phyloP scores from a whole-genome alignment of 1,139 yeast species.

The Meyerozyma guilliermondii region DNA sequence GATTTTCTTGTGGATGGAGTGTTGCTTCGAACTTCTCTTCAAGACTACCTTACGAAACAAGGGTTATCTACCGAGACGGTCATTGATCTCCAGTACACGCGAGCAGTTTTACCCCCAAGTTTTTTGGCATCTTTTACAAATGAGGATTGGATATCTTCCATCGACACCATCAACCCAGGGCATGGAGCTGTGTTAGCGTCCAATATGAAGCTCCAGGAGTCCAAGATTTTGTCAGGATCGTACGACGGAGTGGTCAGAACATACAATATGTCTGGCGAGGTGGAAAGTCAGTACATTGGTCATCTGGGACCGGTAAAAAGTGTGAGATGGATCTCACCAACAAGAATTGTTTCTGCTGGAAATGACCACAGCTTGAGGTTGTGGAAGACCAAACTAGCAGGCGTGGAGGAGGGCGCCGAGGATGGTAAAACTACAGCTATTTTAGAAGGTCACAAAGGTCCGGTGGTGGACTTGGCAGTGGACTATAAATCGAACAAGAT shows the following conservation, averaged over 20 bases:
- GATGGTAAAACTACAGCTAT: conserved; percentile 77
- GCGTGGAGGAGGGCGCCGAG: conserved; percentile 50
- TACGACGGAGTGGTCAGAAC: conserved; percentile 93
- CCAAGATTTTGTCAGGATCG: conserved; percentile 77
- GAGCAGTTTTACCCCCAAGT: conserved; percentile 91
- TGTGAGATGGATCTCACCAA: conserved; percentile 71
- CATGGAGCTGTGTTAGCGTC: conserved; percentile 25
- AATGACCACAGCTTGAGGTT: conserved; percentile 84
- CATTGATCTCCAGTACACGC: conserved; percentile 78
- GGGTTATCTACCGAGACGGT: conserved; percentile 83
- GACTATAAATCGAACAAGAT: conserved; percentile 49
- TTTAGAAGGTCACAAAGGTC: conserved; percentile 83
- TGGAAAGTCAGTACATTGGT: conserved; percentile 77
- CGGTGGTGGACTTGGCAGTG: conserved; percentile 75
- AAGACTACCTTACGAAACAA: conserved; percentile 68
- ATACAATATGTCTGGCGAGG: conserved; percentile 80
- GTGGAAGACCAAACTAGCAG: conserved; percentile 68
- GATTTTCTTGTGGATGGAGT: conserved; percentile 89
- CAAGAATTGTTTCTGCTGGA: conserved; percentile 79
- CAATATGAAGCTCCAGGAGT: conserved; percentile 23
- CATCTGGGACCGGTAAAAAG: conserved; percentile 83
- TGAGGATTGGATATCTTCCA: conserved; percentile 93
- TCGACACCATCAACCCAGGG: conserved; percentile 44
- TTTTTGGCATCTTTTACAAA: conserved; percentile 83
- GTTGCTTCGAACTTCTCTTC: conserved; percentile 68